phyloP scores from a whole-genome alignment of 2,329 filamentous ascomycete genomes.

The Alternaria longipes region DNA sequence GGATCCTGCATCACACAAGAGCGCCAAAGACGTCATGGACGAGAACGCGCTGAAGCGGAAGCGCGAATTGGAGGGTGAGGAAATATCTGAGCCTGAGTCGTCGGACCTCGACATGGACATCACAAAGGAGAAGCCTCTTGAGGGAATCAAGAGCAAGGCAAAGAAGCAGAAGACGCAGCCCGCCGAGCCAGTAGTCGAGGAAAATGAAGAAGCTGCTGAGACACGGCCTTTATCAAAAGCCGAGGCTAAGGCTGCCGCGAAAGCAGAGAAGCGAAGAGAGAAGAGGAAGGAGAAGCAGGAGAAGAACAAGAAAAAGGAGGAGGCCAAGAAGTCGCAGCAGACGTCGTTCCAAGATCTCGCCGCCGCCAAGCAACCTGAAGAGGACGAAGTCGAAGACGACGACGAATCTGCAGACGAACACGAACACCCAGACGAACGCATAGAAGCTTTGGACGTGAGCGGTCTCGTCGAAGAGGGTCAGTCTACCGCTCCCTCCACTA shows the following conservation, averaged over 20 bases:
- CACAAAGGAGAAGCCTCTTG: slow-evolving; percentile 50
- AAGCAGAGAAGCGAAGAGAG: slow-evolving; percentile 57
- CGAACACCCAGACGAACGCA: slow-evolving; percentile 42
- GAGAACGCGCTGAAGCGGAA: slow-evolving; percentile 82
- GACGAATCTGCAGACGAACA: slow-evolving; percentile 32
- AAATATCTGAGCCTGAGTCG: slow-evolving; percentile 48
- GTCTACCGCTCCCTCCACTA: slow-evolving; percentile 45
- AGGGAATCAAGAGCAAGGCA: slow-evolving; percentile 49
- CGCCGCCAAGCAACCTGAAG: slow-evolving; percentile 33
- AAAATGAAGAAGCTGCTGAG: slow-evolving; percentile 54
- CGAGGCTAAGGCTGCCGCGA: slow-evolving; percentile 52
- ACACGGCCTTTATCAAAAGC: slow-evolving; percentile 48
- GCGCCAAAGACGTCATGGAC: slow-evolving; percentile 91
- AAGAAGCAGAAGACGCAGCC: slow-evolving; percentile 57
- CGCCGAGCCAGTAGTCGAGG: slow-evolving; percentile 28
- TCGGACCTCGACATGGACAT: slow-evolving; percentile 49
- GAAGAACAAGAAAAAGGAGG: slow-evolving; percentile 51
- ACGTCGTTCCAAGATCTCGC: slow-evolving; percentile 41
- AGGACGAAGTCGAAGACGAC: slow-evolving; percentile 35
- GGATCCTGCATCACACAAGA: slow-evolving; percentile 89
- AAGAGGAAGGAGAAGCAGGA: slow-evolving; percentile 57
- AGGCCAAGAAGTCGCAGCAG: slow-evolving; percentile 41
- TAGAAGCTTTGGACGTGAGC: slow-evolving; percentile 48
- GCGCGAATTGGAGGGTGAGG: slow-evolving; percentile 68
- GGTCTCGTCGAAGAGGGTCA: slow-evolving; percentile 49